Conservation (phyloP, 2,329 filamentous ascomycete species). For the Claviceps capensis region DNA sequence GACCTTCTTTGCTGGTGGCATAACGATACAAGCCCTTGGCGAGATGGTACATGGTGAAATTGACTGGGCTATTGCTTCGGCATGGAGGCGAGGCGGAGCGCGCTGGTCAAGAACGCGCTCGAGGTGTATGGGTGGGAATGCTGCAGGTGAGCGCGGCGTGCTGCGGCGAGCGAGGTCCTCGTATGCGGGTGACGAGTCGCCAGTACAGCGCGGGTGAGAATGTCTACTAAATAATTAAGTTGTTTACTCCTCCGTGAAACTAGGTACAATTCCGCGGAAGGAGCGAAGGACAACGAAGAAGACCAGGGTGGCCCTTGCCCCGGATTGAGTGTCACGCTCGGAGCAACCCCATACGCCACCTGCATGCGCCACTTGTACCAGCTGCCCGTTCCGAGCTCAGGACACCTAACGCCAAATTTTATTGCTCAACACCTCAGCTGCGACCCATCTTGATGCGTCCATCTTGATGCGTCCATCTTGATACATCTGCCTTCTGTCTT, state of each 20-base stretch:
- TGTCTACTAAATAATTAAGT: too few species aligned
- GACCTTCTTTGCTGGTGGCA: slow-evolving; percentile 93
- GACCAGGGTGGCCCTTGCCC: background rate
- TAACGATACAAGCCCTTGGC: slow-evolving; percentile 89
- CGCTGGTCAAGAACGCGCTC: background rate
- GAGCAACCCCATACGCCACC: background rate
- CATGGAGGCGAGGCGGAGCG: slow-evolving; percentile 1
- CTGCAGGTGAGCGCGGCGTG: background rate
- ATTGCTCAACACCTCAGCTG: background rate
- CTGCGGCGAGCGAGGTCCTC: background rate
- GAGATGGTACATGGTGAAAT: slow-evolving; percentile 71
- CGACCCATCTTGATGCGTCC: too few species aligned
- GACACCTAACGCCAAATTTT: background rate
- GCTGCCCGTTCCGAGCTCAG: background rate
- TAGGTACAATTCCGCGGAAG: too few species aligned
- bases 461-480: too few species aligned
- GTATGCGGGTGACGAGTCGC: too few species aligned
- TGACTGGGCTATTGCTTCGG: background rate
- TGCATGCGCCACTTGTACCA: background rate
- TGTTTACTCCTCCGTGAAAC: too few species aligned
- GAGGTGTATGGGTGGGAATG: background rate
- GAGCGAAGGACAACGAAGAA: too few species aligned
- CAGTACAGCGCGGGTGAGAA: too few species aligned
- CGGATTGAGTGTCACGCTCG: too few species aligned
- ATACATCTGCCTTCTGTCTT: too few species aligned